A percentile compares a stretch with the other conserved stretches of the same genome.
phyloP scores from a whole-genome alignment of 768 basidiomycete species.

The Amanita pseudoporphyria region DNA sequence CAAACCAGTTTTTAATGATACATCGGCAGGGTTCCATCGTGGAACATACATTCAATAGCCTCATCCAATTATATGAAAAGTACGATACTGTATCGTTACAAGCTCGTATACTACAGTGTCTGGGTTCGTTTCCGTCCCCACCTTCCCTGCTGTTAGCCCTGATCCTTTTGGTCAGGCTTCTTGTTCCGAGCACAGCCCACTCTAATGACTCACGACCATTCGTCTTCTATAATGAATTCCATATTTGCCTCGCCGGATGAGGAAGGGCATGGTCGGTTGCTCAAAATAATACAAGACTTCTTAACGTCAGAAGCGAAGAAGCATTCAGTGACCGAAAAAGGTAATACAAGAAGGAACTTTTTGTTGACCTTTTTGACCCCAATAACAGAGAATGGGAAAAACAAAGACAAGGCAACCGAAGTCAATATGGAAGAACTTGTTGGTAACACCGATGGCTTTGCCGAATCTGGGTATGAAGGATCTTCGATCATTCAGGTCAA shows the following conservation, averaged over 20 bases:
- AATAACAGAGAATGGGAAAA: constrained; percentile 30
- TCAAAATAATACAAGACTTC: constrained; percentile 91
- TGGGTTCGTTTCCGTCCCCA: constrained; percentile 43
- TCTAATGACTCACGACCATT: constrained; percentile 75
- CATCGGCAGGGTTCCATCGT: constrained; percentile 55
- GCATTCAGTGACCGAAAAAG: constrained; percentile 63
- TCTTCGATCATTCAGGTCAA: background rate
- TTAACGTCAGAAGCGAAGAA: constrained; percentile 76
- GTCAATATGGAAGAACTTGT: constrained; percentile 92
- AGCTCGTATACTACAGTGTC: constrained; percentile 71
- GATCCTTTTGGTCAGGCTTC: constrained; percentile 46
- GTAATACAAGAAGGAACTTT: constrained; percentile 17
- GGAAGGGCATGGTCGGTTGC: constrained; percentile 60
- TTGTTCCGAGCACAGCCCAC: constrained; percentile 89
- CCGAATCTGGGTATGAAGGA: constrained; percentile 84
- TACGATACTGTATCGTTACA: constrained; percentile 48
- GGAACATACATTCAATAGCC: constrained; percentile 71
- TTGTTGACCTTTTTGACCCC: background rate
- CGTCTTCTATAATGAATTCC: constrained; percentile 79
- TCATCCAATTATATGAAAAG: constrained; percentile 67
- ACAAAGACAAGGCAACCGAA: constrained; percentile 31
- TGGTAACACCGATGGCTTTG: constrained; percentile 91
- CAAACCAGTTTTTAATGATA: background rate
- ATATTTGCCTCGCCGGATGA: constrained; percentile 72
- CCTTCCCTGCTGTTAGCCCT: background rate